These are phyloP conservation scores for Pseudodiploospora longispora DNA, from an alignment of 2,329 filamentous ascomycete species.

Conservation along the genomic window DNA sequence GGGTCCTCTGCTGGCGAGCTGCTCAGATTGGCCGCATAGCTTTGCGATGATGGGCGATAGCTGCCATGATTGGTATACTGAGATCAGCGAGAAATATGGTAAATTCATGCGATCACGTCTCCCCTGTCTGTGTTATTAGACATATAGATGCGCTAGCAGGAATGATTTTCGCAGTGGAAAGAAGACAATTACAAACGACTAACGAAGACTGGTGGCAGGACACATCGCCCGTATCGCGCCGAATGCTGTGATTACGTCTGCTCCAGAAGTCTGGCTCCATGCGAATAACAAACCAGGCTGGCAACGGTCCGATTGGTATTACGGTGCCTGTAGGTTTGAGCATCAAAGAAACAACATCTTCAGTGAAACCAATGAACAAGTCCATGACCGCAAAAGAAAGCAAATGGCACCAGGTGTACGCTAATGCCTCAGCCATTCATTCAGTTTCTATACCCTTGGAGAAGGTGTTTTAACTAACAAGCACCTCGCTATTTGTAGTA, in stretches of 20 bases:
- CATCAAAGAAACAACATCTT: conserved; percentile 45
- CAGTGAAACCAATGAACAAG: conserved; percentile 38
- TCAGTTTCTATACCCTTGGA: background rate
- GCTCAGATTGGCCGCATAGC: conserved; percentile 17
- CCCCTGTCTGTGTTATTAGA: background rate
- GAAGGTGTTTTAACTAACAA: background rate
- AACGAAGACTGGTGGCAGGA: conserved; percentile 1
- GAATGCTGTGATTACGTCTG: conserved; percentile 39
- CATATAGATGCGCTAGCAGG: too few species aligned
- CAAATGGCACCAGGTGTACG: conserved; percentile 44
- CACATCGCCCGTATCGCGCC: conserved; percentile 30
- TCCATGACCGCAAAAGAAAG: conserved; percentile 36
- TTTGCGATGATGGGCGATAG: conserved; percentile 13
- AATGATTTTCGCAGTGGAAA: background rate
- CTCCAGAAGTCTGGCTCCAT: conserved; percentile 37
- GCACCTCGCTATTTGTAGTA: conserved; percentile 29
- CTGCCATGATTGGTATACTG: conserved; percentile 18
- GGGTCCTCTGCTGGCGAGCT: conserved; percentile 14
- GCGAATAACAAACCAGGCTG: conserved; percentile 35
- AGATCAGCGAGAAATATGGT: conserved; percentile 18
- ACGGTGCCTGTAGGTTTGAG: conserved; percentile 38
- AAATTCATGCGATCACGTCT: background rate
- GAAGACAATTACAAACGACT: too few species aligned
- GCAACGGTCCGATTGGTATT: conserved; percentile 34
- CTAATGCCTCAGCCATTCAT: background rate